Percentiles rank a stretch among this genome's conserved stretches.
These are phyloP conservation scores for Didymella segeticola DNA, from an alignment of 2,329 filamentous ascomycete species.

Conservation along the genomic window DNA sequence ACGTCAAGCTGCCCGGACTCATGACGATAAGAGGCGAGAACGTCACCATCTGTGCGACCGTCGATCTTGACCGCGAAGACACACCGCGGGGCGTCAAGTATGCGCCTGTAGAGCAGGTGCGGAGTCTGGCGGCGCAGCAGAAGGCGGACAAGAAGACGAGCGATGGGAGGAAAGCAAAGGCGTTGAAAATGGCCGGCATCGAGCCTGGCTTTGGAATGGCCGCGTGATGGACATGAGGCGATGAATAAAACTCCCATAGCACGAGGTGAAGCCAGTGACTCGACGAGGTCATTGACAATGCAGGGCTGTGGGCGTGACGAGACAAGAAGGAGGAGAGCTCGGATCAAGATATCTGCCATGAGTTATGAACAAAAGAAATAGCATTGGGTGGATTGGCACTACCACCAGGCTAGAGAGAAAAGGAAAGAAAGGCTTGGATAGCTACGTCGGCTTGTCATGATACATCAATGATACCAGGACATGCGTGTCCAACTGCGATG, in stretches of 20 bases:
- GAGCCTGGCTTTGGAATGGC: slow-evolving; percentile 75
- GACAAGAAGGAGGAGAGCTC: neutral
- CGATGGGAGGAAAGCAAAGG: slow-evolving; percentile 68
- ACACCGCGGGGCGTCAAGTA: slow-evolving; percentile 75
- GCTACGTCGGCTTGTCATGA: slow-evolving; percentile 18
- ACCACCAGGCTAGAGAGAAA: slow-evolving; percentile 13
- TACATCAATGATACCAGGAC: slow-evolving; percentile 27
- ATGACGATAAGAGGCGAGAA: slow-evolving; percentile 96
- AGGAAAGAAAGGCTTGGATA: slow-evolving; percentile 21
- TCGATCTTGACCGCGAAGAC: slow-evolving; percentile 96
- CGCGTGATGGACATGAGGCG: slow-evolving; percentile 3
- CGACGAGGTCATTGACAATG: no score
- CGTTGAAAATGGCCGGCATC: slow-evolving; percentile 58
- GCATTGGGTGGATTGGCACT: slow-evolving; percentile 5
- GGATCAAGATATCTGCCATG: neutral
- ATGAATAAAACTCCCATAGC: no score
- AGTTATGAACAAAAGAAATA: slow-evolving; percentile 11
- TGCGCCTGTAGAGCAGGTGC: slow-evolving; percentile 73
- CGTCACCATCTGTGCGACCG: slow-evolving; percentile 92
- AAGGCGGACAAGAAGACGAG: slow-evolving; percentile 72
- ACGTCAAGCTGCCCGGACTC: slow-evolving; percentile 82
- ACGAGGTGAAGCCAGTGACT: no score
- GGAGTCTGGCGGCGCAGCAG: slow-evolving; percentile 73
- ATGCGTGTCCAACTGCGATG: slow-evolving; percentile 20
- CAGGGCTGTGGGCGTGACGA: neutral